phyloP scores from a whole-genome alignment of 495 filamentous ascomycete species.

The Daldinia caldariorum region DNA sequence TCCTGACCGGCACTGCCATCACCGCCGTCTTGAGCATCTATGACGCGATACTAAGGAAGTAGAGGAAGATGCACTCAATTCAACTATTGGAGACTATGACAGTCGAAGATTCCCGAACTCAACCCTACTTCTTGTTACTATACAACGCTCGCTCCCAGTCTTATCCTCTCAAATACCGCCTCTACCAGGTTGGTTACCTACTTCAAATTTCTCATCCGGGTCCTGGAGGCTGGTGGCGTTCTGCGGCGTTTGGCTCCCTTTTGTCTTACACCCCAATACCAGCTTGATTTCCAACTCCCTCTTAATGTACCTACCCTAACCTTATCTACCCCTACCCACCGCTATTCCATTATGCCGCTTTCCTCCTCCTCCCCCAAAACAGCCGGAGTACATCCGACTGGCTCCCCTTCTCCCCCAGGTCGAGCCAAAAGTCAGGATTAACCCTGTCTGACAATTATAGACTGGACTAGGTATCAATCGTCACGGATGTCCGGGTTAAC shows the following conservation, averaged over 20 bases:
- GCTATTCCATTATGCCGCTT: no score
- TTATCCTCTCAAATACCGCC: conserved; percentile 5
- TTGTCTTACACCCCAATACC: conserved; percentile 34
- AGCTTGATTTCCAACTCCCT: conserved; percentile 28
- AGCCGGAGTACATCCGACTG: conserved; percentile 1
- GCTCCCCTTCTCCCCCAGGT: neutral
- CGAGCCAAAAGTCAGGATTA: neutral
- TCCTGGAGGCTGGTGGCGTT: conserved; percentile 30
- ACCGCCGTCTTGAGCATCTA: conserved; percentile 77
- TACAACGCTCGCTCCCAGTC: conserved; percentile 8
- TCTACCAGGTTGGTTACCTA: conserved; percentile 12
- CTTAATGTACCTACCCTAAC: neutral
- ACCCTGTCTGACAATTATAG: neutral
- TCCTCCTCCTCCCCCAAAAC: neutral
- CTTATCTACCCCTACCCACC: neutral
- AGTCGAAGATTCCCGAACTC: neutral
- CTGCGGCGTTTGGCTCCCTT: conserved; percentile 29
- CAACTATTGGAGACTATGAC: neutral
- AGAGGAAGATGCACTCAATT: conserved; percentile 18
- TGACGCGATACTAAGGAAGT: conserved; percentile 84
- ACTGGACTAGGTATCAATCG: neutral
- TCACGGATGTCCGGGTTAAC: neutral
- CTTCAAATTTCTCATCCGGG: conserved; percentile 14
- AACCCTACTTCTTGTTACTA: neutral
- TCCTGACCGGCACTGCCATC: conserved; percentile 76